Base-by-base conservation (phyloP, 2,329 filamentous ascomycete species). In the Penicillium sp. region DNA sequence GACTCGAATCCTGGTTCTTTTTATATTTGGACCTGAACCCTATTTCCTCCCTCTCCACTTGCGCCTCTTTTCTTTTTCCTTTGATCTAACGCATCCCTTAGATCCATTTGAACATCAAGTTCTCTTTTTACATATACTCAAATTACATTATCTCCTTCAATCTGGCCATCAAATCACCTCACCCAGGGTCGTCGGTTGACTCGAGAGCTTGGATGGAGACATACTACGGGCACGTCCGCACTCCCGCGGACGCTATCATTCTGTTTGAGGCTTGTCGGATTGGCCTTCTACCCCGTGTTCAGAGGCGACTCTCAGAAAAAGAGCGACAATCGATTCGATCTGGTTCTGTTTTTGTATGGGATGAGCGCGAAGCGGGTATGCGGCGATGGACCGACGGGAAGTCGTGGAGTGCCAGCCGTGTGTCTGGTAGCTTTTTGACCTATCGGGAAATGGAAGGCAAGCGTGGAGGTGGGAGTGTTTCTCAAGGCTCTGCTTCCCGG, bases 391-490 rank as follows among this genome's bases (percentile, higher is more conserved):
- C 94, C 0, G 94, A 99, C 67, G 94, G 94, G 53, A 99, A 99
- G 74, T 97, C 93, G 34, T 99, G 94, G 94, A 97, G 93, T 69
- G 94, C 94, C 32, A 97, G 93, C 76, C 85, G 94, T 59, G 94
- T 99, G 0, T 97, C 93, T 0, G 94, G 94, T 47, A 97, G 94
- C 77, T 99, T 99, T 72, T 76, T 99, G 56, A 97, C 94, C 7
- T 99, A 99, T 70, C 84, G 94, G 36, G 94, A 99, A 71, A 99
- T 99, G 94, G 94, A 99, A 75, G 94, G 94, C 73, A 97, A 97
- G 80, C 84, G 94, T 59, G 92, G 92, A 50, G 90, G 90, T 56
- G 84, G 79, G 60, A 78, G 77, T 48, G 92, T 91, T 69, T 80
- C 84, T 32, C 80, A 82, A 60, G 72, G 74, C 69, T 78, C 68